Percentiles rank a stretch among this genome's conserved stretches.
These are phyloP conservation scores for Microbotryum silenes-acaulis DNA, from an alignment of 1,284 basidiomycete species.

Conservation along the genomic window DNA sequence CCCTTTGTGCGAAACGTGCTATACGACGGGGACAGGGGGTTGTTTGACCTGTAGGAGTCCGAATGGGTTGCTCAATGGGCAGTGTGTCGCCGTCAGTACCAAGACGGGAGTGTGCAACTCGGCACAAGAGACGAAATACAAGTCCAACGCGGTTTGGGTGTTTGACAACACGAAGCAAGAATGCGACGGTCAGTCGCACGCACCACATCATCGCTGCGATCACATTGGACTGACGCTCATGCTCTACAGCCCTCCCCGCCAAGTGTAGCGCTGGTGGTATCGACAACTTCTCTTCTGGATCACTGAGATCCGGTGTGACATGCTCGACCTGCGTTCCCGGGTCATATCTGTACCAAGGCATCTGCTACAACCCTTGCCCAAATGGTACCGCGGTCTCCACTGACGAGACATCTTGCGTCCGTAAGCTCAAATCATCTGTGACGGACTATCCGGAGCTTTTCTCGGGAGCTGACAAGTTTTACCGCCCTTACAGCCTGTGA, in stretches of 20 bases:
- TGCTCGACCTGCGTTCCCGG: constrained; percentile 70
- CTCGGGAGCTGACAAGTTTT: constrained; percentile 10
- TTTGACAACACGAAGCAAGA: constrained; percentile 70
- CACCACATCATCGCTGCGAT: background rate
- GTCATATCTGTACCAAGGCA: constrained; percentile 57
- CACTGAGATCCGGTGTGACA: constrained; percentile 56
- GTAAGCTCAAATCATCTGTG: constrained; percentile 56
- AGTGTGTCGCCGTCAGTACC: constrained; percentile 55
- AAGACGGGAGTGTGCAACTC: constrained; percentile 57
- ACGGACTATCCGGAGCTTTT: constrained; percentile 44
- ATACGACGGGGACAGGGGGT: constrained; percentile 50
- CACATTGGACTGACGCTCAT: constrained; percentile 56
- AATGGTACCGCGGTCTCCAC: constrained; percentile 47
- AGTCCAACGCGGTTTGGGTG: constrained; percentile 52
- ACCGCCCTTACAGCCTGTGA: constrained; percentile 53
- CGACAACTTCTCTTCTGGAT: constrained; percentile 58
- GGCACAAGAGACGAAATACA: constrained; percentile 13
- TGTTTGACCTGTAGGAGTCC: constrained; percentile 45
- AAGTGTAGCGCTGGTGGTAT: constrained; percentile 70
- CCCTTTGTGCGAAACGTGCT: constrained; percentile 60
- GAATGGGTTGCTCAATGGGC: constrained; percentile 31
- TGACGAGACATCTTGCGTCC: constrained; percentile 39
- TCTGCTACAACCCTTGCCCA: constrained; percentile 62
- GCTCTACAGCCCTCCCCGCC: constrained; percentile 64
- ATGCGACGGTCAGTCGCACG: constrained; percentile 60